Evolutionary conservation across 768 basidiomycete genomes (phyloP).

Genomic region (Exsudoporus frostii): DNA sequence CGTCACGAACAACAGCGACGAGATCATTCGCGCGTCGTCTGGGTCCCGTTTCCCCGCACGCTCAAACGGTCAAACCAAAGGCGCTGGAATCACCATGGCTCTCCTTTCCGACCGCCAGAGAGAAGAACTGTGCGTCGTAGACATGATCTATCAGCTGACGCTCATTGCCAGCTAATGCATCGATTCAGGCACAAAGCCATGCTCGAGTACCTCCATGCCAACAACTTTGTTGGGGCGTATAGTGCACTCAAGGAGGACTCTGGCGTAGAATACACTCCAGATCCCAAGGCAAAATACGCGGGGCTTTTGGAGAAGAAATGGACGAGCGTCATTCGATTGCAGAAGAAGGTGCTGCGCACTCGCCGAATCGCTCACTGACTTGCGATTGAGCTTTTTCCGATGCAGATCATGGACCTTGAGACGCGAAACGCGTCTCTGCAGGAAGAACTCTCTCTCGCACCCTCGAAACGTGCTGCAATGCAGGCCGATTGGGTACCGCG

Average conservation of each 20-base stretch:
- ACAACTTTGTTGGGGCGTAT: slow-evolving; percentile 60
- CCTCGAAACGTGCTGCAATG: slow-evolving; percentile 50
- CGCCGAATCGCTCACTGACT: slow-evolving; percentile 4
- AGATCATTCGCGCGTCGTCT: slow-evolving; percentile 13
- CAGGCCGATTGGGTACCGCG: slow-evolving; percentile 88
- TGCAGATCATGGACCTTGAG: slow-evolving; percentile 93
- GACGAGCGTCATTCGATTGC: slow-evolving; percentile 92
- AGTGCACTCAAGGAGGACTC: slow-evolving; percentile 55
- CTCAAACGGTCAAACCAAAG: slow-evolving; percentile 5
- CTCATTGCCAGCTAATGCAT: slow-evolving; percentile 8
- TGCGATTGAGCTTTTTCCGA: slow-evolving; percentile 8
- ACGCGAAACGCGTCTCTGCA: slow-evolving; percentile 75
- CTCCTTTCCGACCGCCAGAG: slow-evolving; percentile 45
- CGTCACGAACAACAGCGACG: slow-evolving; percentile 11
- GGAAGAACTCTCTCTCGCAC: slow-evolving; percentile 59
- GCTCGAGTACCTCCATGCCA: slow-evolving; percentile 71
- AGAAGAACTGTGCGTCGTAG: slow-evolving; percentile 43
- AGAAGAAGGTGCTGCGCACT: slow-evolving; percentile 72
- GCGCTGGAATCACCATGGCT: slow-evolving; percentile 31
- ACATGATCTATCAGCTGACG: slow-evolving; percentile 3
- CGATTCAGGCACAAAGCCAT: slow-evolving; percentile 69
- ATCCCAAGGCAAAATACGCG: slow-evolving; percentile 82
- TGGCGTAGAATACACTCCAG: slow-evolving; percentile 65
- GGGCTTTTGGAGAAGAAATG: slow-evolving; percentile 96
- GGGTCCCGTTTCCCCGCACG: neutral